Conservation (phyloP, 169 alveolate genomes). For the Blepharisma undulans region DNA sequence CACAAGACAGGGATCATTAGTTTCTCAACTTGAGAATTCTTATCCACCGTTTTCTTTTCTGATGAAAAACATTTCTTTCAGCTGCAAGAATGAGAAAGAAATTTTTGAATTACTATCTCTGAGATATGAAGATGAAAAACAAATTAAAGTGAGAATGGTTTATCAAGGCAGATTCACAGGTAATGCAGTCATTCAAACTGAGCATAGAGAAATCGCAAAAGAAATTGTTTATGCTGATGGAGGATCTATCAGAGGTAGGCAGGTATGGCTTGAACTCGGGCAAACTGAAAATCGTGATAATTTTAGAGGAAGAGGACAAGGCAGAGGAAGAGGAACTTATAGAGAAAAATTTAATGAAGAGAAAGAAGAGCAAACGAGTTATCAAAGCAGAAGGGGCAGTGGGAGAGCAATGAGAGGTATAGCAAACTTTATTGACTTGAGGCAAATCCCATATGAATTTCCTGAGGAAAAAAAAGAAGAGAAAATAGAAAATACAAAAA, state of each 20-base stretch:
- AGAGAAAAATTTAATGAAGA: background rate
- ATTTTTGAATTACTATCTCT: background rate
- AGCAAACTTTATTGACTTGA: background rate
- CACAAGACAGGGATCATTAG: background rate
- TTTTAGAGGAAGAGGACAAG: background rate
- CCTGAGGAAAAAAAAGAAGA: background rate
- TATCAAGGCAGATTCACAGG: background rate
- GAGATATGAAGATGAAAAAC: background rate
- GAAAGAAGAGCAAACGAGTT: background rate
- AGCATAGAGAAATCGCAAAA: background rate
- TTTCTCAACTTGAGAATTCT: background rate
- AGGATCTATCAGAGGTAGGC: background rate
- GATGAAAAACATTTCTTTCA: background rate
- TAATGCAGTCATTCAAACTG: background rate
- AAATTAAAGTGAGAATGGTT: background rate
- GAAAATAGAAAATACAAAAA: background rate
- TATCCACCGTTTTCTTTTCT: background rate
- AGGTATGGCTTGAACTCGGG: background rate
- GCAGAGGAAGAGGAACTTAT: background rate
- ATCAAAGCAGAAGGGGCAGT: background rate
- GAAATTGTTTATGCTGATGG: background rate
- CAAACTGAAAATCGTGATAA: background rate
- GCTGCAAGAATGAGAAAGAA: background rate
- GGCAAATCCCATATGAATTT: background rate
- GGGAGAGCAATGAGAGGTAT: background rate